Base-by-base conservation (phyloP, 1,139 yeast species). In the Hyphopichia wangnamkhiaoensis region DNA sequence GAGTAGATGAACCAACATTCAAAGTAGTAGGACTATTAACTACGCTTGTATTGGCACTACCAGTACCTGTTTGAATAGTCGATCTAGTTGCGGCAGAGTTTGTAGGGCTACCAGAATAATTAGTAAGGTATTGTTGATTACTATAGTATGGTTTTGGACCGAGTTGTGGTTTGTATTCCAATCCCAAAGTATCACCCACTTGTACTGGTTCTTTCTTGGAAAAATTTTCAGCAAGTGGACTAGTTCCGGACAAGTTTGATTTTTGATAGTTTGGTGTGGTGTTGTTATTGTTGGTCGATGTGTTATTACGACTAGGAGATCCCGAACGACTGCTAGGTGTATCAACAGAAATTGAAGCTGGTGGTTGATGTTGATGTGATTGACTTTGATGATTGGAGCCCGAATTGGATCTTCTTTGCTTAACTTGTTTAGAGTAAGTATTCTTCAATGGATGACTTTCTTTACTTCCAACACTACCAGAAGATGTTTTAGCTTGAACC, bases 401-500 rank as follows among this genome's bases (percentile, higher is more conserved):
- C 12, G 63, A 59, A 39, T 60, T 65, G 1, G 71, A 62, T 21
- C 73, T 48, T 40, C 61, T 56, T 35, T 62, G 64, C 33, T 57
- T 63, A 16, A 66, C 68, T 35, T 61, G 71, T 34, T 56, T 57
- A 2, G 69, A 62, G 48, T 68, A 68, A 2, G 68, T 55, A 37
- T 61, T 60, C 30, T 58, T 53, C 24, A 54, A 45, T 1, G 54
- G 52, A 30, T 49, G 54, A 2, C 32, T 28, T 39, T 44, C 3
- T 46, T 41, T 20, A 21, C 23, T 24, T 13, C 15, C 5, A 9
- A 8, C 19, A 14, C 7, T 32, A 18, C 8, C 12, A 26, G 9
- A n/a, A 5, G 29, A 10, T 6, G 35, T 16, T 17, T 33, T 33
- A n/a, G 12, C 25, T 16, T 32, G 34, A 18, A 15, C 34, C 36